These are phyloP conservation scores for Gliomastix tumulicola DNA, from an alignment of 2,329 filamentous ascomycete genomes.

Conservation along the genomic window DNA sequence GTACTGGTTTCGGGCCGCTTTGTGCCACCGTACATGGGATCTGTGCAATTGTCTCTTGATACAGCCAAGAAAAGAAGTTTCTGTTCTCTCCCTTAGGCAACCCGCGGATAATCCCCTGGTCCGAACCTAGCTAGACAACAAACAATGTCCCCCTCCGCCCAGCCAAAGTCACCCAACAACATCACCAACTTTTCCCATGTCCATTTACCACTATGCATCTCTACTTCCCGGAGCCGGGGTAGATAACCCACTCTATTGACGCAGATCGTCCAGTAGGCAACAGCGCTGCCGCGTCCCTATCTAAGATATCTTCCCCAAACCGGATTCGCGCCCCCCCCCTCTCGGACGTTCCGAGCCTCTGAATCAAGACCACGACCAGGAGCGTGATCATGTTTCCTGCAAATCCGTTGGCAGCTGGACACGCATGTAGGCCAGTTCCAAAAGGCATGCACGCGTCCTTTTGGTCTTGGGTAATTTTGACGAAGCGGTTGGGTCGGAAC, in stretches of 20 bases:
- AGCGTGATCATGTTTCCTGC: neutral
- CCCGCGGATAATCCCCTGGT: no score
- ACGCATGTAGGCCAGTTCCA: neutral
- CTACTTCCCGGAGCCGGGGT: no score
- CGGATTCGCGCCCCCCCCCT: neutral
- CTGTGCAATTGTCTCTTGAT: no score
- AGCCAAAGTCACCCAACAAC: no score
- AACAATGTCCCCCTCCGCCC: no score
- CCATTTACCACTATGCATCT: no score
- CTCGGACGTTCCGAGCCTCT: neutral
- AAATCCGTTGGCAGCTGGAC: slow-evolving; percentile 1
- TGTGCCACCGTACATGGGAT: no score
- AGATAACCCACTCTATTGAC: neutral
- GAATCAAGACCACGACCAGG: neutral
- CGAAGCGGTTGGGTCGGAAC: neutral
- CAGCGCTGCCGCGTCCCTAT: neutral
- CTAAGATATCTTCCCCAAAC: neutral
- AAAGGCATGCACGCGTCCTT: slow-evolving; percentile 1
- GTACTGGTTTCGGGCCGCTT: no score
- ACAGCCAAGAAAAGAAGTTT: no score
- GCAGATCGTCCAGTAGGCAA: neutral
- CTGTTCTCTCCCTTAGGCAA: no score
- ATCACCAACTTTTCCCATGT: no score
- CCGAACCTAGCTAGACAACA: no score
- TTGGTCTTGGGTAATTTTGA: neutral